Percentiles rank a stretch among this genome's conserved stretches.
Evolutionary conservation across 192 early-diverging fungal genomes (phyloP).

Genomic region (Jimgerdemannia flammicorona): DNA sequence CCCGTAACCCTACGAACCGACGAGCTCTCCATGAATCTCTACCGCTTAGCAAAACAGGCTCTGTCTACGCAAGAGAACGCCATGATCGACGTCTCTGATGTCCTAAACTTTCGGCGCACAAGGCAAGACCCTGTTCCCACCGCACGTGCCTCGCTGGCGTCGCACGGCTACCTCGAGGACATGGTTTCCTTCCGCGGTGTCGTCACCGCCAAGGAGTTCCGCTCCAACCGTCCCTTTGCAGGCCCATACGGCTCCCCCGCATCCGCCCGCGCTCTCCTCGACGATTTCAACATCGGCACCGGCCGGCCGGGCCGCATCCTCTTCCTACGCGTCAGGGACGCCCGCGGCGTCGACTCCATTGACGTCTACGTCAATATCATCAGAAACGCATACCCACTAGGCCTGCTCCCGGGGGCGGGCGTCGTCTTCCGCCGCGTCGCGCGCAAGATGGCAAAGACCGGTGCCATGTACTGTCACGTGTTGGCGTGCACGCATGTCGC

Average conservation of each 20-base stretch:
- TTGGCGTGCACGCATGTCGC: neutral
- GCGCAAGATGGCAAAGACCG: neutral
- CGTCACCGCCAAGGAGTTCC: constrained; percentile 3
- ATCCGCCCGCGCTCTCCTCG: neutral
- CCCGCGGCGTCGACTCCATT: constrained; percentile 1
- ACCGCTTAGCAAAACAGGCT: neutral
- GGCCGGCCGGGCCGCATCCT: constrained; percentile 11
- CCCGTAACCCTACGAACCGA: neutral
- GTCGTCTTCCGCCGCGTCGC: constrained; percentile 5
- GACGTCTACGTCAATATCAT: constrained; percentile 17
- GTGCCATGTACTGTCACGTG: neutral
- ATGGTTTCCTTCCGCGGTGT: constrained; percentile 6
- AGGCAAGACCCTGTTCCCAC: neutral
- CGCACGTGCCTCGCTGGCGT: neutral
- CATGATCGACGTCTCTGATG: neutral
- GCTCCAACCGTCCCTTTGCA: neutral
- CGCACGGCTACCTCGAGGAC: neutral
- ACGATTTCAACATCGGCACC: constrained; percentile 7
- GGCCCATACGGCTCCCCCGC: neutral
- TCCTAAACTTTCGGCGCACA: neutral
- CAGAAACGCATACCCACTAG: constrained; percentile 1
- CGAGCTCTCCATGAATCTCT: neutral
- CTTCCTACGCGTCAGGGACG: constrained; percentile 10
- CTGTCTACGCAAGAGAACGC: neutral
- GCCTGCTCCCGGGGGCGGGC: constrained; percentile 10